Evolutionary conservation across 495 filamentous ascomycete genomes (phyloP).

Genomic region (Aspergillus diversus): DNA sequence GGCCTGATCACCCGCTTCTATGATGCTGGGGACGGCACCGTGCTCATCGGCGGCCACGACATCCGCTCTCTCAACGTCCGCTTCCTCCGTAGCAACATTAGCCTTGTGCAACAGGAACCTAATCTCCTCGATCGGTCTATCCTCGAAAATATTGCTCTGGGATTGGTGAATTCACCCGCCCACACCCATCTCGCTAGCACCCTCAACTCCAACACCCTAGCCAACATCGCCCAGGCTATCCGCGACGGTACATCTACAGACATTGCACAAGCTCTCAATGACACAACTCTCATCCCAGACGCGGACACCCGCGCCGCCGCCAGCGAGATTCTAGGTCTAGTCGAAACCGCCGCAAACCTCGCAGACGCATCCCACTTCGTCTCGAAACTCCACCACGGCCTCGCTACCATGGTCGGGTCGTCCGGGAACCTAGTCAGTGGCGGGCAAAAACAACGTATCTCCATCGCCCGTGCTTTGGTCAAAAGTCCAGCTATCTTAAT

Average conservation of each 20-base stretch:
- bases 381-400: slow-evolving; percentile 49
- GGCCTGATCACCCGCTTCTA: slow-evolving; percentile 59
- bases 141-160: slow-evolving; percentile 68
- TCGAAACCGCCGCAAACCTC: slow-evolving; percentile 39
- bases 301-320: neutral
- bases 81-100: slow-evolving; percentile 59
- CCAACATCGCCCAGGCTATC: slow-evolving; percentile 33
- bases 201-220: slow-evolving; percentile 33
- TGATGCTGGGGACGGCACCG: slow-evolving; percentile 40
- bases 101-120: slow-evolving; percentile 70
- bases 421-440: slow-evolving; percentile 54
- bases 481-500: slow-evolving; percentile 53
- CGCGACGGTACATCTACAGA: slow-evolving; percentile 18
- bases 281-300: slow-evolving; percentile 10
- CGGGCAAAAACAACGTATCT: slow-evolving; percentile 70
- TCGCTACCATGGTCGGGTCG: slow-evolving; percentile 53
- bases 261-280: slow-evolving; percentile 18
- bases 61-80: slow-evolving; percentile 58
- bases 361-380: slow-evolving; percentile 50
- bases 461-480: slow-evolving; percentile 63
- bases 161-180: slow-evolving; percentile 57
- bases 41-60: slow-evolving; percentile 55
- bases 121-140: slow-evolving; percentile 65
- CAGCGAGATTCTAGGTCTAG: slow-evolving; percentile 39
- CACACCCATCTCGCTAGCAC: slow-evolving; percentile 36